Evolutionary conservation across 2,329 filamentous ascomycete genomes (phyloP), one percentile per base, ranked within the genome.

Genomic region (Alternaria dauci): DNA sequence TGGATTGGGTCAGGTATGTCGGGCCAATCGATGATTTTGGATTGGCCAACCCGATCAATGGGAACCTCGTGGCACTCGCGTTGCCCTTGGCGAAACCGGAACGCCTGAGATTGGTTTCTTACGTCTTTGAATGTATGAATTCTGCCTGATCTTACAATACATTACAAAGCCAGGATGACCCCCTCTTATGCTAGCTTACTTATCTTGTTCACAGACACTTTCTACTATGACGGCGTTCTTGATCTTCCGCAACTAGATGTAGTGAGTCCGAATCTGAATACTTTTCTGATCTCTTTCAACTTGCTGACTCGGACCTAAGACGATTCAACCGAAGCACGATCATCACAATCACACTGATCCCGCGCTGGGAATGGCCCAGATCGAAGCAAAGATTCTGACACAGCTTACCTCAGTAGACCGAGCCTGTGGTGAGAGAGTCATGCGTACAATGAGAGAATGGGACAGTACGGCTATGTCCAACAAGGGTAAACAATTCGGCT

Each of bases 1-100:
- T 16, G 2, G 55, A 58, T 11, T 58, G 48, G 47, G 41, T 47
- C 23, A 58, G 34, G 30, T 58, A 58, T 8, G 28, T 52, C 9
- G 47, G 47, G 4, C 55, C 47, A 11, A 44, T 34, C 8, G 41
- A 47, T 7, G 8, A 46, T 8, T 58, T 52, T 20, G 55, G 55
- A 5, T n/a, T 30, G n/a, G 32, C 39, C 12, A 58, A 47, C 8
- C 47, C 55, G 8, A 39, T 58, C 41, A 58, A 58, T 9, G 55
- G 55, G 0, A 52, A 58, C 12, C 18, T 41, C 14, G 12, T 30
- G 2, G 55, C 47, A 41, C 4, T 52, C 2, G 39, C 14, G 3
- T 6, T 52, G 14, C 55, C 55, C 14, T 23, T 47, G n/a, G 12
- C 16, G 0, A 52, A 32, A n/a, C 55, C 47, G 5, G 47, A 58